These are phyloP conservation scores for Calycina herbarum DNA, from an alignment of 2,329 filamentous ascomycete species.

Conservation along the genomic window DNA sequence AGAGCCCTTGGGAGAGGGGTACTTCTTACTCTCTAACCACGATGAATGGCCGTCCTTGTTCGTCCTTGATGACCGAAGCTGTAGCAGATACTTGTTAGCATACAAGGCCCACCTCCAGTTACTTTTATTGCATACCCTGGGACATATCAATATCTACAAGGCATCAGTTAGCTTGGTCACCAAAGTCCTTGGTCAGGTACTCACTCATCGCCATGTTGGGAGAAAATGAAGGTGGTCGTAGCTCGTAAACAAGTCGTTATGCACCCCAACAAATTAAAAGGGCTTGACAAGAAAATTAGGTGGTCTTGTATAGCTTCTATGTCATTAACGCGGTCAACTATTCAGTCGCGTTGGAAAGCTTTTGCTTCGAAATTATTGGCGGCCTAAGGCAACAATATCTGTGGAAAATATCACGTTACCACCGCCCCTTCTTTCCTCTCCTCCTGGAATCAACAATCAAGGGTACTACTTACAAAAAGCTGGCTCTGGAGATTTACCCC, in stretches of 20 bases:
- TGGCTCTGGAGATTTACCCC: too few relatives aligned
- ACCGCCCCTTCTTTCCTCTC: not conserved
- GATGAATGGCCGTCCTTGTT: conserved; percentile 95
- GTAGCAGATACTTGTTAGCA: conserved; percentile 30
- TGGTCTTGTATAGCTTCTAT: conserved; percentile 17
- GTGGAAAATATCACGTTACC: not conserved
- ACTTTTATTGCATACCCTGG: conserved; percentile 60
- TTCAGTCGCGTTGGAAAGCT: conserved; percentile 26
- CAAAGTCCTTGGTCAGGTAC: conserved; percentile 37
- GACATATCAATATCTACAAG: conserved; percentile 75
- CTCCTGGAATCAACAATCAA: too few relatives aligned
- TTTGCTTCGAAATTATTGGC: conserved; percentile 22
- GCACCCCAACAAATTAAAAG: conserved; percentile 11
- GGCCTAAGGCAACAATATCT: conserved; percentile 18
- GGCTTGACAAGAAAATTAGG: conserved; percentile 13
- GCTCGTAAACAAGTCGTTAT: conserved; percentile 17
- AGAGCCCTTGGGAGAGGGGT: conserved; percentile 22
- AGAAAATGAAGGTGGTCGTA: conserved; percentile 21
- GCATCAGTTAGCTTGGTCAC: conserved; percentile 30
- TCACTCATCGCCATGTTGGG: conserved; percentile 61
- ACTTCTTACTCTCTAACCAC: conserved; percentile 87
- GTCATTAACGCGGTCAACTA: conserved; percentile 26
- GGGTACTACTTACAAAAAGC: too few relatives aligned
- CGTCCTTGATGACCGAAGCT: conserved; percentile 88
- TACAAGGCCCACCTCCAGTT: not conserved